Evolutionary conservation across 257 asterid genomes (phyloP).

Genomic region (Solanum virginianum): DNA sequence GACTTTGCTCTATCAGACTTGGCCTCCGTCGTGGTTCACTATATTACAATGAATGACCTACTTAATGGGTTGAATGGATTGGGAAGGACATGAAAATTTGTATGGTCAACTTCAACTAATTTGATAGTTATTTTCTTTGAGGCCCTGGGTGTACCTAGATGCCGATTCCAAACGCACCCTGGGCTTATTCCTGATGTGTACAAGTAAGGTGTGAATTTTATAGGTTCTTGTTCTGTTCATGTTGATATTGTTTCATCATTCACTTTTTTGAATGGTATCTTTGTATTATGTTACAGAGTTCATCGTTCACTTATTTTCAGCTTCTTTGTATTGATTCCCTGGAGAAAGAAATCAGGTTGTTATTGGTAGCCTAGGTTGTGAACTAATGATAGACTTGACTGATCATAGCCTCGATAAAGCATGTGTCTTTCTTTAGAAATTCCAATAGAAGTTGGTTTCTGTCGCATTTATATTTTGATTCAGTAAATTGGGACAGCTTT

Average conservation of each 20-base stretch:
- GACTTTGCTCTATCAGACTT: not conserved
- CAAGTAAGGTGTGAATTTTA: not conserved
- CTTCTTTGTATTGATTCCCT: not conserved
- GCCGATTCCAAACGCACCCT: not conserved
- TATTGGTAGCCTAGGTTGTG: not conserved
- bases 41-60: not conserved
- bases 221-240: not conserved
- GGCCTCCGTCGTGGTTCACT: not conserved
- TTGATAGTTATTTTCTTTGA: not conserved
- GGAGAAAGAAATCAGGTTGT: not conserved
- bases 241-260: not conserved
- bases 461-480: not conserved
- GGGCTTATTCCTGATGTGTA: not conserved
- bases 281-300: not conserved
- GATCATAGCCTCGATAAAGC: not conserved
- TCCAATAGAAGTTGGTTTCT: not conserved
- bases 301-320: not conserved
- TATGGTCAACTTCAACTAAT: not conserved
- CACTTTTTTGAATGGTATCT: not conserved
- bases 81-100: not conserved
- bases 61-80: not conserved
- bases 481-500: not conserved
- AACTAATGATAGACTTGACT: not conserved
- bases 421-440: not conserved
- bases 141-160: not conserved